A percentile compares a stretch with the other conserved stretches of the same genome.
These are phyloP conservation scores for Nidula microcarpa DNA, from an alignment of 768 basidiomycete genomes.

Conservation along the genomic window DNA sequence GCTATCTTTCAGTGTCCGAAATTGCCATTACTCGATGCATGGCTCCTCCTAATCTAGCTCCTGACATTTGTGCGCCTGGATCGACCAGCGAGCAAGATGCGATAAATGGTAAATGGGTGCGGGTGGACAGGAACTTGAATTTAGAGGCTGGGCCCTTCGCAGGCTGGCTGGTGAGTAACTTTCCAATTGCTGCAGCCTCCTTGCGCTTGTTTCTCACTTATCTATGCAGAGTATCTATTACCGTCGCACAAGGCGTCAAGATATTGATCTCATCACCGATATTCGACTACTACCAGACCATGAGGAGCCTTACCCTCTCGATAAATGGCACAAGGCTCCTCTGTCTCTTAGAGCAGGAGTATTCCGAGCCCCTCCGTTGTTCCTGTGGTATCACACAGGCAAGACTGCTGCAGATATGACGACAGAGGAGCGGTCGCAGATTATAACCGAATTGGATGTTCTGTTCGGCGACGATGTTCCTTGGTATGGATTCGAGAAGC, in stretches of 20 bases:
- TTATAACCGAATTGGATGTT: conserved; percentile 92
- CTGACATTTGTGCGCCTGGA: conserved; percentile 63
- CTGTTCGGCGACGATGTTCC: conserved; percentile 80
- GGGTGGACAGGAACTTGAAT: conserved; percentile 81
- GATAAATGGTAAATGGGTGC: conserved; percentile 85
- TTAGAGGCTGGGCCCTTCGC: conserved; percentile 49
- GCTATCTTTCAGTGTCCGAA: conserved; percentile 61
- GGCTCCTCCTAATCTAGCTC: conserved; percentile 52
- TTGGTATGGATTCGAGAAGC: conserved; percentile 83
- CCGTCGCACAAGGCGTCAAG: conserved; percentile 78
- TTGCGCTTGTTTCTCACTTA: background rate
- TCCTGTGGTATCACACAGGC: conserved; percentile 75
- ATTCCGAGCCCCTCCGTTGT: conserved; percentile 50
- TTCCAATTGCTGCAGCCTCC: conserved; percentile 1
- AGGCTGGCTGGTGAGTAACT: conserved; percentile 50
- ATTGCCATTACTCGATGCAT: conserved; percentile 70
- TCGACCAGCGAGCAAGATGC: conserved; percentile 73
- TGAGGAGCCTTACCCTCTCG: conserved; percentile 42
- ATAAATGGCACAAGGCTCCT: conserved; percentile 62
- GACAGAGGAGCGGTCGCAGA: conserved; percentile 48
- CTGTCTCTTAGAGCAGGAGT: conserved; percentile 67
- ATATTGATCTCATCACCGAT: conserved; percentile 76
- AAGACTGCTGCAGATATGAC: conserved; percentile 63
- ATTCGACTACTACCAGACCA: conserved; percentile 59
- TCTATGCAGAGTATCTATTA: conserved; percentile 63